A percentile compares a stretch with the other conserved stretches of the same genome.
These are phyloP conservation scores for Venustampulla echinocandica DNA, from an alignment of 495 filamentous ascomycete species.

Conservation along the genomic window DNA sequence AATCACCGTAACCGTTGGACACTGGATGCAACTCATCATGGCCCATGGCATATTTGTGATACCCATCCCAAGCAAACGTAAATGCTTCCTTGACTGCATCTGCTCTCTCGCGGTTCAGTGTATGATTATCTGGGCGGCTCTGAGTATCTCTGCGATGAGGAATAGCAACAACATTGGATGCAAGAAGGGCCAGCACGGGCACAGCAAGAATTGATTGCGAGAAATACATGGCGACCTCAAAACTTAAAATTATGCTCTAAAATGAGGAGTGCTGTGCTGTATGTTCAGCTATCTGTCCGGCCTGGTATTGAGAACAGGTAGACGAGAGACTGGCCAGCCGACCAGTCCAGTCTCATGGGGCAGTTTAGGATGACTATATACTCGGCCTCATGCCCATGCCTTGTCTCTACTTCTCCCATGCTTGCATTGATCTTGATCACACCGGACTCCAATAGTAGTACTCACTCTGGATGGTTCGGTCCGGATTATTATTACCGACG, in stretches of 20 bases:
- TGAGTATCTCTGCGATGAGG: constrained; percentile 4
- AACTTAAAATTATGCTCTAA: neutral
- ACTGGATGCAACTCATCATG: constrained; percentile 69
- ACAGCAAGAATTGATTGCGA: neutral
- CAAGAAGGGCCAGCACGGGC: constrained; percentile 7
- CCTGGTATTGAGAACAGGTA: neutral
- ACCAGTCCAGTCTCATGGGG: neutral
- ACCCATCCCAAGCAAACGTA: constrained; percentile 70
- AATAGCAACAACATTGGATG: constrained; percentile 5
- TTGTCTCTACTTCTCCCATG: no score
- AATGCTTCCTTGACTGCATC: constrained; percentile 70
- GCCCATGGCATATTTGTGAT: constrained; percentile 70
- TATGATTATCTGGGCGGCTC: constrained; percentile 12
- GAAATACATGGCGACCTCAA: constrained; percentile 14
- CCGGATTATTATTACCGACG: no score
- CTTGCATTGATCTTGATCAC: no score
- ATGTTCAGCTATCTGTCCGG: neutral
- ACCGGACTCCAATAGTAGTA: no score
- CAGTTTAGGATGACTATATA: neutral
- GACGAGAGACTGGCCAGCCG: neutral
- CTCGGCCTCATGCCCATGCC: neutral
- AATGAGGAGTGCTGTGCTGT: neutral
- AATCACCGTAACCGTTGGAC: constrained; percentile 54
- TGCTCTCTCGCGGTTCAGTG: constrained; percentile 31
- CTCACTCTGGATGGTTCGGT: no score